Evolutionary conservation across 2,329 filamentous ascomycete genomes (phyloP).

Genomic region (Dothistroma septosporum): DNA sequence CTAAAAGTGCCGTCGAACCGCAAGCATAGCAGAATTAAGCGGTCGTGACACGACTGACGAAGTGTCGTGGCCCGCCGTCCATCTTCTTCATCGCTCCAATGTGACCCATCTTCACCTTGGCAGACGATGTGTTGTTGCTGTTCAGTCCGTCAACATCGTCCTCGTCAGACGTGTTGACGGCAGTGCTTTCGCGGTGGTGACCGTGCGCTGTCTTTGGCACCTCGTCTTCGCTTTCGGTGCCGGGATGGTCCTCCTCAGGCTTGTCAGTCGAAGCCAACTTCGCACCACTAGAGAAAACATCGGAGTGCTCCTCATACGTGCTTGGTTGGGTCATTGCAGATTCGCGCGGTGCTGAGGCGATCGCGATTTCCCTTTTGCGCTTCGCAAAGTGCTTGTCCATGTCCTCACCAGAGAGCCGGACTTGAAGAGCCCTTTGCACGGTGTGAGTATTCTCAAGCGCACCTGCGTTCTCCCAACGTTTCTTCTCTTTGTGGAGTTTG

Average conservation of each 20-base stretch:
- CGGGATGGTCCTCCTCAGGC: background rate
- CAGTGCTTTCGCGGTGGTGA: conserved; percentile 1
- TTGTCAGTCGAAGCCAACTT: background rate
- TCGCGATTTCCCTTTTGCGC: conserved; percentile 24
- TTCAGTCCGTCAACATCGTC: background rate
- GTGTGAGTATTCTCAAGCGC: conserved; percentile 34
- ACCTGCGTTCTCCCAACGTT: conserved; percentile 31
- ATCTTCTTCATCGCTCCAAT: conserved; percentile 1
- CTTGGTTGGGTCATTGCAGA: conserved; percentile 27
- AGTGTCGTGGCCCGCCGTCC: background rate
- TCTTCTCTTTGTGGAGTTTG: conserved; percentile 25
- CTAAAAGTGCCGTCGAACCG: background rate
- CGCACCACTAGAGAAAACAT: conserved; percentile 7
- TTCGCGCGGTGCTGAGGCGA: conserved; percentile 28
- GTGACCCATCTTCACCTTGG: background rate
- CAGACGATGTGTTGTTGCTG: background rate
- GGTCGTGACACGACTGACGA: background rate
- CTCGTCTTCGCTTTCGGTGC: background rate
- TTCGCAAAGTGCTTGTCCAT: conserved; percentile 30
- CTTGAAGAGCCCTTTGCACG: conserved; percentile 28
- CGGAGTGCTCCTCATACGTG: conserved; percentile 1
- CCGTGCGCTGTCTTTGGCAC: background rate
- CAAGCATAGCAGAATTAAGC: background rate
- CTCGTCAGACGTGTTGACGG: conserved; percentile 4
- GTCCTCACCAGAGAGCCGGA: conserved; percentile 26